phyloP scores from a whole-genome alignment of 2,329 filamentous ascomycete genomes.

The Diplocarpon mali region DNA sequence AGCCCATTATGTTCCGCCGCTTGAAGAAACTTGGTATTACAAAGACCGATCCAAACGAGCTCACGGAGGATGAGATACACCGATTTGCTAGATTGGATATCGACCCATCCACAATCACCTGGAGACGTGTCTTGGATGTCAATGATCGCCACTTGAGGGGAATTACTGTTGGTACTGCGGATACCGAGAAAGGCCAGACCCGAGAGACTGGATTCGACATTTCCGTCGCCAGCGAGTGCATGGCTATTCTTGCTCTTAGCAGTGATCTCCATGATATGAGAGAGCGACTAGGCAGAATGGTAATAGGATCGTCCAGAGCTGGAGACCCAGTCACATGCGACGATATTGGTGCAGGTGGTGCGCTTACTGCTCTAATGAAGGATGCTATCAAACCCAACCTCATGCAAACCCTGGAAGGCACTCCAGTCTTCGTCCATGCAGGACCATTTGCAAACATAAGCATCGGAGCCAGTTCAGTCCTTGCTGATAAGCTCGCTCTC shows the following conservation, averaged over 20 bases:
- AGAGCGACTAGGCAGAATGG: conserved; percentile 89
- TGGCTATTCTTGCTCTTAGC: conserved; percentile 93
- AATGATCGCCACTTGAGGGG: conserved; percentile 91
- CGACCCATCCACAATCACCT: conserved; percentile 93
- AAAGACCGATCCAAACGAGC: conserved; percentile 84
- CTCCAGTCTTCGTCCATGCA: conserved; percentile 93
- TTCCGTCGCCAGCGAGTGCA: conserved; percentile 93
- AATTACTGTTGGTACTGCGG: conserved; percentile 76
- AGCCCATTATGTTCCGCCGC: conserved; percentile 83
- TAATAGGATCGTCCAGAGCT: conserved; percentile 73
- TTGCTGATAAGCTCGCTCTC: conserved; percentile 89
- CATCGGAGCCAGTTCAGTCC: conserved; percentile 90
- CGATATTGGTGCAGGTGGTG: conserved; percentile 85
- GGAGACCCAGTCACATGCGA: conserved; percentile 94
- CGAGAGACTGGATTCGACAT: conserved; percentile 95
- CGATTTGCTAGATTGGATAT: conserved; percentile 93
- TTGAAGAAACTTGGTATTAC: conserved; percentile 92
- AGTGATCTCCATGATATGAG: conserved; percentile 81
- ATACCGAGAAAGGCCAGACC: conserved; percentile 81
- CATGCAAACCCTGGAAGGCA: conserved; percentile 96
- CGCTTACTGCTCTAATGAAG: conserved; percentile 88
- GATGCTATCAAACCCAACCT: conserved; percentile 98
- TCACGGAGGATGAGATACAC: conserved; percentile 79
- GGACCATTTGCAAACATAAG: conserved; percentile 98
- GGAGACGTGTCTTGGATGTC: conserved; percentile 90